Conservation (phyloP, 768 basidiomycete genomes). For the Termitomyces sp. region DNA sequence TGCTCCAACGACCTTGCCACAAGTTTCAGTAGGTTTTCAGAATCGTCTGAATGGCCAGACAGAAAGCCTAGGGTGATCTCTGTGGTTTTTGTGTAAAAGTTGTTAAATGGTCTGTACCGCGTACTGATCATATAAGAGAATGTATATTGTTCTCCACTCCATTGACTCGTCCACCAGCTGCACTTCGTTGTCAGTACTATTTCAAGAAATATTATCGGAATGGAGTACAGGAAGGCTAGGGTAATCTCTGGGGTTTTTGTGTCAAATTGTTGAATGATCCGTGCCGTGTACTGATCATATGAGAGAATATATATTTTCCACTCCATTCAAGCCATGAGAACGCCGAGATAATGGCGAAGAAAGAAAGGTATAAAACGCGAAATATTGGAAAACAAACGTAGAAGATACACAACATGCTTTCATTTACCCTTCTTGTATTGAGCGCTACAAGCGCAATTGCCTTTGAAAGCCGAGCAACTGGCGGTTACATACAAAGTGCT, state of each 20-base stretch:
- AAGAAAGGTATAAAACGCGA: slow-evolving; percentile 7
- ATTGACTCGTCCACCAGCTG: too few species aligned
- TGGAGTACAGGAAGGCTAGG: neutral
- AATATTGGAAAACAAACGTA: neutral
- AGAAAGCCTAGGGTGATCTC: slow-evolving; percentile 2
- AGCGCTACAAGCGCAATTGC: slow-evolving; percentile 17
- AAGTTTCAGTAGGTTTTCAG: neutral
- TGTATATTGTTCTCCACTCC: neutral
- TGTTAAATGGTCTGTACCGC: neutral
- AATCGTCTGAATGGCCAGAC: too few species aligned
- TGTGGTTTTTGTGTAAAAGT: slow-evolving; percentile 3
- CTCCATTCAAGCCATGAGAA: neutral
- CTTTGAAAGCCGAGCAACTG: slow-evolving; percentile 30
- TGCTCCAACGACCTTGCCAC: neutral
- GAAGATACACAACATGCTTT: slow-evolving; percentile 13
- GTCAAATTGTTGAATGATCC: neutral
- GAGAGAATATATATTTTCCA: neutral
- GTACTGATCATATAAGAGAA: neutral
- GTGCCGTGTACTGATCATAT: slow-evolving; percentile 2
- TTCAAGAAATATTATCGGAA: neutral
- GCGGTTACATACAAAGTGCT: slow-evolving; percentile 48
- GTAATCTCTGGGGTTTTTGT: slow-evolving; percentile 8
- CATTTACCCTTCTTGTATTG: slow-evolving; percentile 14
- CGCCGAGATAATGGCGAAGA: slow-evolving; percentile 13
- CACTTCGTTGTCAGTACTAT: too few species aligned